phyloP scores from a whole-genome alignment of 768 basidiomycete genomes.

The Phaffia tasmanica region DNA sequence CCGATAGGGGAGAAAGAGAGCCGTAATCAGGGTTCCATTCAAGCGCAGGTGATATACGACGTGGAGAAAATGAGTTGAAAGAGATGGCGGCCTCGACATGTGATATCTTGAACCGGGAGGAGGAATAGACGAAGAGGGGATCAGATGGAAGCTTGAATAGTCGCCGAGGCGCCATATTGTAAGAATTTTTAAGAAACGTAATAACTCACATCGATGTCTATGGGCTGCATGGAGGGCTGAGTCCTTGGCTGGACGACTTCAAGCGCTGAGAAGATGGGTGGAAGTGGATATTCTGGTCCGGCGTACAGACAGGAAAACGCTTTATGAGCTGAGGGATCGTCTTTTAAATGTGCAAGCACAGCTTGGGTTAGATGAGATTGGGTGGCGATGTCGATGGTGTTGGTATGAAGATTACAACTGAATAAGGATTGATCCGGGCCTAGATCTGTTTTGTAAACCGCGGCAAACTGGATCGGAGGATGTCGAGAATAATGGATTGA shows the following conservation, averaged over 20 bases:
- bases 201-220: constrained; percentile 2
- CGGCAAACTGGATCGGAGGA: background rate
- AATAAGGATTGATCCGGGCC: background rate
- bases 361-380: constrained; percentile 6
- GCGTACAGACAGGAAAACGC: constrained; percentile 2
- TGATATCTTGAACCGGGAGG: too few relatives aligned
- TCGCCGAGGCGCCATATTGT: too few relatives aligned
- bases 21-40: background rate
- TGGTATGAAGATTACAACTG: constrained; percentile 1
- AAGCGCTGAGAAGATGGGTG: constrained; percentile 1
- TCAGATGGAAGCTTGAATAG: too few relatives aligned
- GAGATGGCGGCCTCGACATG: background rate
- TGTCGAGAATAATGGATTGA: background rate
- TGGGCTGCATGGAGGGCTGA: background rate
- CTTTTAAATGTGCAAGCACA: background rate
- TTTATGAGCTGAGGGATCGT: background rate
- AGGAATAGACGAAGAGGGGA: too few relatives aligned
- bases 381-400: background rate
- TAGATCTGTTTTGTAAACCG: background rate
- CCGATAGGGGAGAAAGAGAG: background rate
- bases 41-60: background rate
- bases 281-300: background rate
- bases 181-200: too few relatives aligned
- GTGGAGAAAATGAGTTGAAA: constrained; percentile 5
- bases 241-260: background rate